Evolutionary conservation across 306 rosid genomes (phyloP).

Genomic region (Prunus padus): DNA sequence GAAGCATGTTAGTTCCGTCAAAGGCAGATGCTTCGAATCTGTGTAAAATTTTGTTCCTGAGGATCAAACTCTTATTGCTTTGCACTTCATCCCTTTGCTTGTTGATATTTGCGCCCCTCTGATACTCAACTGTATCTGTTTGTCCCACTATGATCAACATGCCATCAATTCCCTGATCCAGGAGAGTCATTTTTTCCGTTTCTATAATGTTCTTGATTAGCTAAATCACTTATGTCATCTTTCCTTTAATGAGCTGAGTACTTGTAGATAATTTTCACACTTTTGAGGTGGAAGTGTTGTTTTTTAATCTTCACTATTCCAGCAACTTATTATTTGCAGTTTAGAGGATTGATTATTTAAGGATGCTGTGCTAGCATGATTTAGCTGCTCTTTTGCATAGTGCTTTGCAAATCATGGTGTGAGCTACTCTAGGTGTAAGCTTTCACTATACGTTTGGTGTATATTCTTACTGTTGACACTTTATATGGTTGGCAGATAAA

Average conservation of each 20-base stretch:
- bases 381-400: background rate
- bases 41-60: background rate
- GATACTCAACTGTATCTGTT: background rate
- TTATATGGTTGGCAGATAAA: constrained; percentile 70
- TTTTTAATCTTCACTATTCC: background rate
- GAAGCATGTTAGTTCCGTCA: background rate
- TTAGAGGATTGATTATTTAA: background rate
- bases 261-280: background rate
- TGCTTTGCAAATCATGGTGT: background rate
- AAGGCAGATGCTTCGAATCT: background rate
- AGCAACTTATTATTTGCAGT: background rate
- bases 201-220: background rate
- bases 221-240: background rate
- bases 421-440: background rate
- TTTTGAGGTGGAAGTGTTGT: background rate
- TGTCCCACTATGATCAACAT: background rate
- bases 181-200: background rate
- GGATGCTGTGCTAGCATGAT: background rate
- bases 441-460: background rate
- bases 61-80: background rate
- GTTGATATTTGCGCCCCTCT: background rate
- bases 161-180: background rate
- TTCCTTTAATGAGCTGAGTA: background rate
- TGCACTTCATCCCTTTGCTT: background rate
- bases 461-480: constrained; percentile 18